Evolutionary conservation across 164 flowering plant species (phyloP).

Genomic region (Amborella trichopoda): DNA sequence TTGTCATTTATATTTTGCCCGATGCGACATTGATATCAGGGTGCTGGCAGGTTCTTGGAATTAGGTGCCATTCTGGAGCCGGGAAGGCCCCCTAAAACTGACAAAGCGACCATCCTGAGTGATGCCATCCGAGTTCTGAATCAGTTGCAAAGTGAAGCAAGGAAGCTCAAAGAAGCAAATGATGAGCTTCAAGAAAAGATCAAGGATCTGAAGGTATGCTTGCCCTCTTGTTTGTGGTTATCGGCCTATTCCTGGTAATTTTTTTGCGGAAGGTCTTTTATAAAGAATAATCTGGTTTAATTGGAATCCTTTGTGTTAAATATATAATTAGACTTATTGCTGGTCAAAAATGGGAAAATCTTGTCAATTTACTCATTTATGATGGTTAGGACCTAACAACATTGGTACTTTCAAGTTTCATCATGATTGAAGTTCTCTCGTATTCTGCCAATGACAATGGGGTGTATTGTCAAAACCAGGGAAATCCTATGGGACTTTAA

Average conservation of each 20-base stretch:
- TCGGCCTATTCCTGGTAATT: not conserved
- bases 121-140: slow-evolving; percentile 42
- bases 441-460: too few relatives aligned
- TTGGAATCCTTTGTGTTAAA: not conserved
- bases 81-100: slow-evolving; percentile 34
- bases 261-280: not conserved
- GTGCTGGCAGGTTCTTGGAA: slow-evolving; percentile 27
- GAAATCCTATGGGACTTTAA: too few relatives aligned
- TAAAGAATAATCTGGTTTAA: not conserved
- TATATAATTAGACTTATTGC: not conserved
- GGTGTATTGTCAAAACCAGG: too few relatives aligned
- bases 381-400: too few relatives aligned
- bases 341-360: not conserved
- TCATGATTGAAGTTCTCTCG: too few relatives aligned
- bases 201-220: slow-evolving; percentile 30
- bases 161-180: slow-evolving; percentile 29
- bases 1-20: not conserved
- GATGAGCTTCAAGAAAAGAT: slow-evolving; percentile 33
- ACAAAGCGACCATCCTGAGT: slow-evolving; percentile 32
- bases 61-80: slow-evolving; percentile 40
- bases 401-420: too few relatives aligned
- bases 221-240: not conserved
- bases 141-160: slow-evolving; percentile 32
- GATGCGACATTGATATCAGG: not conserved
- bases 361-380: not conserved